Base-by-base conservation (phyloP, 306 rosid genomes). In the barrel medic (Medicago truncatula) region DNA sequence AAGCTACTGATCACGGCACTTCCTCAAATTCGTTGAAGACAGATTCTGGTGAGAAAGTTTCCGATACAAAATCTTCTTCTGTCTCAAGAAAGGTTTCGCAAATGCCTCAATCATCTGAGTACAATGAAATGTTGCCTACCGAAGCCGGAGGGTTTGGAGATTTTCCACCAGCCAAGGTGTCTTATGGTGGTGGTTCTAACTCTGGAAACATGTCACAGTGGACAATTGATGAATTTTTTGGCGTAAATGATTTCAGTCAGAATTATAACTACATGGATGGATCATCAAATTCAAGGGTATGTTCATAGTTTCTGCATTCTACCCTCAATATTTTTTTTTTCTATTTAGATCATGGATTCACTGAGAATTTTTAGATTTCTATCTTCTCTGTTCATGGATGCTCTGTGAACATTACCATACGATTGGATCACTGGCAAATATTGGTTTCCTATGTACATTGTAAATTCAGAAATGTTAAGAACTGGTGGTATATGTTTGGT, bases 161-260 rank as follows among this genome's bases (percentile, higher is more conserved):
- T 36, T 84, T 85, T 16, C 82, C 85, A 20, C 80, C 81, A 7
- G 25, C 87, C 2, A 80, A 76, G 83, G 74, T 47, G 53, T 69
- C 89, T 10, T 86, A 80, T 80, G 78, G 84, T 15, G 97, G 97
- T 54, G 99, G 89, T 47, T 85, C 93, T 62, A 23, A 74, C 1
- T 49, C 84, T 56, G 97, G 87, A 84, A 85, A 87, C 78, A 83
- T 82, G 72, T 84, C 93, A 9, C 91, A 87, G 7, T 90, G 99
- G 97, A 78, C 84, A 5, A 40, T 92, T 1, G 98, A 96, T 76
- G 99, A 88, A 17, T 91, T 83, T 67, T 57, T 92, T 59, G 88
- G 89, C 20, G 52, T 92, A 46, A 66, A 83, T 40, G 99, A 91
- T 21, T 90, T 84, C 80, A 83, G 58, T 79, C 91, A 82, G 83